Evolutionary conservation across 2,329 filamentous ascomycete genomes (phyloP), one percentile per base, ranked within the genome.

Genomic region (Epicoccum nigrum): DNA sequence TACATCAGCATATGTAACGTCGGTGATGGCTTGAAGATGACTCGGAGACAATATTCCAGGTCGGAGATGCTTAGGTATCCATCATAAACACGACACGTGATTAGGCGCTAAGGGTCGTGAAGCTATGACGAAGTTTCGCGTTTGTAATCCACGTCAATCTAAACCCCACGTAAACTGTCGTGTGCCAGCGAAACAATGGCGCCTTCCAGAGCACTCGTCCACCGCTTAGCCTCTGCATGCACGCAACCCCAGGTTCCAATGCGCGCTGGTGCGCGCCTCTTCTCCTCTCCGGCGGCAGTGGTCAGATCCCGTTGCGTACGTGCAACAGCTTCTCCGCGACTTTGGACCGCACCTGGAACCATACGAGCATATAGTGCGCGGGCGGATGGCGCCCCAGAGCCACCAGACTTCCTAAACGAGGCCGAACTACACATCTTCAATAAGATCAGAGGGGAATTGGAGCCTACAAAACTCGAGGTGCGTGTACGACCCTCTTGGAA

Each of bases 401-500:
- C 78, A 17, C 79, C 79, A 21, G 76, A 79, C 54, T 77, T 78
- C 63, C 72, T 81, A 15, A 72, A 74, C 39, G 76, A 77, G 48
- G 67, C 65, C 50, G 79, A 81, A 59, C 67, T 75, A 45, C 70
- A 75, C 55, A 68, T 81, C 31, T 81, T 81, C 68, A 70, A 77
- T 38, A 76, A 77, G 53, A 68, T 81, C 16, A 75, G 72, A 59
- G 63, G 67, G 15, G 70, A 69, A 27, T 53, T 81, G 34, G 59
- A 72, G 5, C 79, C 79, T 16, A 70, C 67, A 12, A 75, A 73
- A 54, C 70, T 81, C 27, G 76, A 79, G 73, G 78, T 79, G 73
- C 41, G 72, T 52, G 27, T 15, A 39, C 40, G 32, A 30, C 2
- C 12, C 38, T 25, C 25, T 37, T 16, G 42, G 35, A 32, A 23